Evolutionary conservation across 139 green algal species (phyloP), one percentile per base, ranked within the genome.

Genomic region (Micractinium sp.): DNA sequence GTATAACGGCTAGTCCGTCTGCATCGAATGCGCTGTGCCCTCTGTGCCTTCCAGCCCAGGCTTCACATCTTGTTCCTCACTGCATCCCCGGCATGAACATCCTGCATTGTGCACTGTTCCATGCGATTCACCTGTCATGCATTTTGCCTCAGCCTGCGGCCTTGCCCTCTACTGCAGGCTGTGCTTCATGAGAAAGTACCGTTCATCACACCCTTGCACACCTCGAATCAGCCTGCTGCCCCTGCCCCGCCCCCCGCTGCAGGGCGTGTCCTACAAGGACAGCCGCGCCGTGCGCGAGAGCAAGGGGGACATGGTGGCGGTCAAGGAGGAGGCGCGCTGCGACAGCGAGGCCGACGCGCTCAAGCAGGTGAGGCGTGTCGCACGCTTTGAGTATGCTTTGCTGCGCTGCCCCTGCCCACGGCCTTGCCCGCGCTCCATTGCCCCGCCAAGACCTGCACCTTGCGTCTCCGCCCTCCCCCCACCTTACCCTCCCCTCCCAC

Each of bases 301-400:
- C 38, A 92, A 91, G 77, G 75, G 80, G 12, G 93, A 94, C 80
- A 69, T 85, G 25, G 63, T 96, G 15, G 77, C 82, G 36, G 61
- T 93, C 3, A 93, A 94, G 78, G 89, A 93, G 29, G 92, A 93
- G 53, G 80, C 56, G 0, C 7, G 81, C 41, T 93, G 76, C n/a
- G 89, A 88, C 22, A 89, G 60, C 56, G 94, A 96, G 89, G 79
- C 77, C 4, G 87, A 84, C 0, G 94, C 93, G 3, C 36, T 96
- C 18, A 90, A 92, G 56, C 83, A 82, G 35, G 88, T 85, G 27
- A 47, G 63, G 7, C 76, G 33, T 9, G 35, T 13, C 14, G 76
- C 76, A 56, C 18, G 27, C 16, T 18, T 36, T 38, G 35, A 9
- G 5, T n/a, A 9, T 79, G 73, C 20, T 60, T 82, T 56, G 47